Base-by-base conservation (phyloP, 169 alveolate genomes). In the Theileria luwenshuni region DNA sequence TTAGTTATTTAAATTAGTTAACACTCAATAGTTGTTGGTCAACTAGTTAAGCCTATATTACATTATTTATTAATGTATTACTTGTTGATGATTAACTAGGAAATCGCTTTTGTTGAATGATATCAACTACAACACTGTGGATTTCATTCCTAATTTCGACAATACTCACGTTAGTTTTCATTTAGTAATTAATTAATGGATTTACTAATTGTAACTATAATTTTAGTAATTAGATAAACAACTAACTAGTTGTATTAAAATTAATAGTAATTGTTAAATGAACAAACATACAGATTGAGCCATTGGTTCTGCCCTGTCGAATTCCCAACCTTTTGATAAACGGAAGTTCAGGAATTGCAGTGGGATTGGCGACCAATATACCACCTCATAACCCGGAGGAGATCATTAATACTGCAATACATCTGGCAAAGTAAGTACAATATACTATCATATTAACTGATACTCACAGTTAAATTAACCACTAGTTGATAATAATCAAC, bases 311-410 rank as follows among this genome's bases (percentile, higher is more conserved):
- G 25, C 93, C 94, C 19, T 75, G 94, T n/a, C 84, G 85, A 38
- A 69, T 90, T 28, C 95, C 95, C 1, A 69, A 79, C 28, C 48
- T 92, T 38, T 85, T 92, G 76, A 70, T 92, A 30, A 90, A 92
- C 71, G 95, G 95, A 1, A 75, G 92, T 19, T 83, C 94, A 0
- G 95, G 95, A 13, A 90, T 92, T 41, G 95, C 95, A 15, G 95
- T 92, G 6, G 94, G 95, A 15, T 68, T 92, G 72, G 91, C 93
- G 27, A 90, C 94, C 32, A 91, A 76, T 63, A 85, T 92, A 15
- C 95, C 94, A 5, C 92, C 93, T 8, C 95, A 92, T 54, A 92
- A 92, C 59, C 83, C 92, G 33, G 69, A 64, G 33, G 95, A 92
- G 61, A 84, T 92, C 38, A 60, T 86, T 15, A 70, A 61, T 25